Conservation (phyloP, 2,329 filamentous ascomycete species). For the Allantophomopsis cytisporea region DNA sequence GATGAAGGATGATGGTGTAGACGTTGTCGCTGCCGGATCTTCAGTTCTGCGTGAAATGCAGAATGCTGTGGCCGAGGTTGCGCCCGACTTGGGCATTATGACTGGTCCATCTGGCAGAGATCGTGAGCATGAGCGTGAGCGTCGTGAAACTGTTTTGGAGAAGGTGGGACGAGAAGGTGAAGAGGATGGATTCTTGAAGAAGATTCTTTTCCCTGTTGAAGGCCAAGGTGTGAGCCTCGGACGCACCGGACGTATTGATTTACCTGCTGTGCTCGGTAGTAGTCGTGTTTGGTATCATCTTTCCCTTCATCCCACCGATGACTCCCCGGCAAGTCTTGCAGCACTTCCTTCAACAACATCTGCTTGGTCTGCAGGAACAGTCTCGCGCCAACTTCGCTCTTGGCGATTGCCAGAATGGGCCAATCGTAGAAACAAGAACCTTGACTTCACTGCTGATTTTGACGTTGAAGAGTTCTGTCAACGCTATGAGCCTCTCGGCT, state of each 20-base stretch:
- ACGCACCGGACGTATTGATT: slow-evolving; percentile 64
- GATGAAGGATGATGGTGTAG: slow-evolving; percentile 91
- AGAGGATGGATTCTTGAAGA: slow-evolving; percentile 68
- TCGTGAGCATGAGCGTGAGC: slow-evolving; percentile 66
- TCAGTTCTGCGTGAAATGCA: slow-evolving; percentile 83
- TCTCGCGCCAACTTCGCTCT: slow-evolving; percentile 82
- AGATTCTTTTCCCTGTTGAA: slow-evolving; percentile 65
- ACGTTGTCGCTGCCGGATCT: slow-evolving; percentile 58
- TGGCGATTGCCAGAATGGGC: slow-evolving; percentile 97
- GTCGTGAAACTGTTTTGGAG: slow-evolving; percentile 70
- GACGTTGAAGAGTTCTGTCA: slow-evolving; percentile 84
- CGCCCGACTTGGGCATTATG: slow-evolving; percentile 66
- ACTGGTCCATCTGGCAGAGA: slow-evolving; percentile 55
- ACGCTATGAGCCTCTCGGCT: slow-evolving; percentile 73
- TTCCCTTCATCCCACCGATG: slow-evolving; percentile 81
- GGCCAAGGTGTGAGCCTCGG: slow-evolving; percentile 74
- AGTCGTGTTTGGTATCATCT: slow-evolving; percentile 95
- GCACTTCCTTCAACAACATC: slow-evolving; percentile 59
- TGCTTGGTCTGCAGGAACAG: slow-evolving; percentile 82
- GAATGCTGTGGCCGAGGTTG: slow-evolving; percentile 62
- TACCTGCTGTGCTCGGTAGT: slow-evolving; percentile 60
- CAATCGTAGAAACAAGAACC: slow-evolving; percentile 76
- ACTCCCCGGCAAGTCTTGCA: slow-evolving; percentile 63
- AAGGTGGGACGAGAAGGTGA: slow-evolving; percentile 76
- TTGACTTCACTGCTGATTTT: slow-evolving; percentile 96